Evolutionary conservation across 768 basidiomycete genomes (phyloP).

Genomic region (Suillus lakei): DNA sequence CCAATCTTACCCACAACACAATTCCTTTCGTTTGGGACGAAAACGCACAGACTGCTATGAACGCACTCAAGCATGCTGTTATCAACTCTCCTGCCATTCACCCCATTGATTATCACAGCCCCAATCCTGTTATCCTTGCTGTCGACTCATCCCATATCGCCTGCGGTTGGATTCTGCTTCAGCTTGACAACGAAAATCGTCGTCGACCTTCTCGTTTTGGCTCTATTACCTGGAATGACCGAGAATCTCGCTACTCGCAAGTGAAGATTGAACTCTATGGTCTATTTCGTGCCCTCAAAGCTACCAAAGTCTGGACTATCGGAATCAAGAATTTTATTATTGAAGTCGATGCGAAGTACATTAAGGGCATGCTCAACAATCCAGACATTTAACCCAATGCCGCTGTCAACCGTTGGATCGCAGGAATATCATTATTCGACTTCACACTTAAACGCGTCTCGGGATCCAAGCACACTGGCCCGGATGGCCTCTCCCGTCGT

Average conservation of each 20-base stretch:
- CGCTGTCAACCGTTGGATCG: not conserved
- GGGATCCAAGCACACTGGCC: not conserved
- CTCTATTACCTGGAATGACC: slow-evolving; percentile 40
- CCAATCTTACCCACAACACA: slow-evolving; percentile 2
- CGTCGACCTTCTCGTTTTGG: slow-evolving; percentile 38
- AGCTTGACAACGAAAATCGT: slow-evolving; percentile 24
- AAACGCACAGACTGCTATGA: no score
- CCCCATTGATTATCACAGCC: slow-evolving; percentile 38
- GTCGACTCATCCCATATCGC: slow-evolving; percentile 37
- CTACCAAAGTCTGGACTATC: slow-evolving; percentile 16
- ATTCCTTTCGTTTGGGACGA: no score
- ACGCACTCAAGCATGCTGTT: slow-evolving; percentile 30
- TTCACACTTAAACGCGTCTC: not conserved
- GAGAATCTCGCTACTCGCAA: slow-evolving; percentile 15
- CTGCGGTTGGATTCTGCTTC: slow-evolving; percentile 36
- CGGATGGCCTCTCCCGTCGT: not conserved
- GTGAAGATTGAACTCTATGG: slow-evolving; percentile 36
- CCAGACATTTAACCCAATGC: slow-evolving; percentile 34
- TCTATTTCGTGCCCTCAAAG: slow-evolving; percentile 22
- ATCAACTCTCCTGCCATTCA: slow-evolving; percentile 30
- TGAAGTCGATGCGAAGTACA: slow-evolving; percentile 32
- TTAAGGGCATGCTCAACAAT: slow-evolving; percentile 34
- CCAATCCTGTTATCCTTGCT: slow-evolving; percentile 25
- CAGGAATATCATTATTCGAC: not conserved
- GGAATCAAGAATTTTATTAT: slow-evolving; percentile 23